A percentile compares a stretch with the other conserved stretches of the same genome.
Conservation (phyloP, 2,329 filamentous ascomycete species). For the Trichoderma endophyticum region DNA sequence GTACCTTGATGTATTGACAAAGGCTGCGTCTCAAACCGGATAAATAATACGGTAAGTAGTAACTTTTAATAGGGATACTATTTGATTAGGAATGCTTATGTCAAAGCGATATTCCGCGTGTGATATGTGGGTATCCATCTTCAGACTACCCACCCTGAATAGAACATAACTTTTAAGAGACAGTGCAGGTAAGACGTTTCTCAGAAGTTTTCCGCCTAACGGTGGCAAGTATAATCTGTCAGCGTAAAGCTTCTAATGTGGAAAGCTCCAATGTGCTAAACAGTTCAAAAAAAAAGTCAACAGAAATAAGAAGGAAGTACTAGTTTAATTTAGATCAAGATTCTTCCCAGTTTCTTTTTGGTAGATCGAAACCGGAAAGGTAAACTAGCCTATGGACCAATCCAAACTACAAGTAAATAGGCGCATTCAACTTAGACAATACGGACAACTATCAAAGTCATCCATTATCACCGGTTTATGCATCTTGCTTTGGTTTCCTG, state of each 20-base stretch:
- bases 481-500: neutral
- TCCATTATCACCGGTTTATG: neutral
- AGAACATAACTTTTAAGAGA: neutral
- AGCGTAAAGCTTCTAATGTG: neutral
- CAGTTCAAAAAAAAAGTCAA: too few species aligned
- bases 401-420: neutral
- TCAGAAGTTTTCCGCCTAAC: neutral
- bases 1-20: neutral
- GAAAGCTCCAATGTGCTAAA: too few species aligned
- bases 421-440: neutral
- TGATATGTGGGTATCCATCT: neutral
- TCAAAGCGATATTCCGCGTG: neutral
- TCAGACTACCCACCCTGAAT: neutral
- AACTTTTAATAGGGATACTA: neutral
- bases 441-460: neutral
- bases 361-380: neutral
- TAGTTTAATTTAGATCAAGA: too few species aligned
- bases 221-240: neutral
- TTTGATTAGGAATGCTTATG: neutral
- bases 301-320: too few species aligned
- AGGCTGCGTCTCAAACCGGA: neutral
- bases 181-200: neutral
- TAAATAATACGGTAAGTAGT: neutral
- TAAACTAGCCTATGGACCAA: neutral
- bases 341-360: too few species aligned